Evolutionary conservation across 2,329 filamentous ascomycete species (phyloP), one percentile per base, ranked within the genome.

Genomic region (Claviceps quebecensis): DNA sequence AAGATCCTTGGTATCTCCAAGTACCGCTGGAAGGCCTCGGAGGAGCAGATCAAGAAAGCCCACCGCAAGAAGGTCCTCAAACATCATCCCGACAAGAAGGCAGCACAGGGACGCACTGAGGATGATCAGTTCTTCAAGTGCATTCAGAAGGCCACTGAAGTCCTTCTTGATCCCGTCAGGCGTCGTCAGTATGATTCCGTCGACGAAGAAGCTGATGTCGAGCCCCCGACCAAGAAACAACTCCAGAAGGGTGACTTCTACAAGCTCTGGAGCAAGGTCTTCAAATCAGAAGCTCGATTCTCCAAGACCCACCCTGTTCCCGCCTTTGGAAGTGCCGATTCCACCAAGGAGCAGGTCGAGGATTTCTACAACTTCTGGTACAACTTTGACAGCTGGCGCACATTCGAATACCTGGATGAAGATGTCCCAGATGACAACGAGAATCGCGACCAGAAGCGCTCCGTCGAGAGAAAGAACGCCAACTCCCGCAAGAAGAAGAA

Each of bases 81-180:
- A 74, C 93, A 98, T 70, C 93, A 98, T 71, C 93, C 93, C 56
- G 93, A 98, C 70, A 98, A 98, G 84, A 95, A 94, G 75, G 93
- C 94, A 16, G 93, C 93, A 29, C 80, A 84, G 47, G 93, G 93
- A 55, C 79, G 81, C 62, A 79, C 81, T 60, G 90, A 97, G 63
- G 91, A 96, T 70, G 93, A 98, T 70, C 87, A 86, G 69, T 98
- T 98, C 78, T 98, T 98, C 85, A 98, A 98, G 80, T 98, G 94
- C 72, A 98, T 98, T 69, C 94, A 98, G 69, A 96, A 96, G 72
- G 93, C 93, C 53, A 91, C 86, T 61, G 93, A 98, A 64, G 79
- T 97, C 49, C 85, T 98, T 17, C 80, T 88, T 51, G 93, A 98
- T 73, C 93, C 93, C 49, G 77, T 83, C 67, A 94, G 88, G 74